Evolutionary conservation across 1,284 basidiomycete genomes (phyloP).

Genomic region (Termitomyces sp.): DNA sequence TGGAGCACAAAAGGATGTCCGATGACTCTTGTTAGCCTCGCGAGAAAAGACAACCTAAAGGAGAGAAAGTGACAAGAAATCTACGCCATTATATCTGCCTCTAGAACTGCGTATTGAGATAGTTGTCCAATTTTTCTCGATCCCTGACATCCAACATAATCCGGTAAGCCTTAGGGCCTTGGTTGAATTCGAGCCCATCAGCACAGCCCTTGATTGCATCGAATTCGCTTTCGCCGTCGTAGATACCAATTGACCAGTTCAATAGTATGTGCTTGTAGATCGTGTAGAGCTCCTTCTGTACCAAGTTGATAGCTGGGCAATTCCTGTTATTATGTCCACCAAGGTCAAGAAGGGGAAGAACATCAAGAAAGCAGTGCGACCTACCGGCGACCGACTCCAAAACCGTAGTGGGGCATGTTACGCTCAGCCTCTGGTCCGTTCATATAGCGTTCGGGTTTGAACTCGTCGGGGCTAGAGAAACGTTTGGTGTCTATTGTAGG

Average conservation of each 20-base stretch:
- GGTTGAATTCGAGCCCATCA: conserved; percentile 14
- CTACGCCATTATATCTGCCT: neutral
- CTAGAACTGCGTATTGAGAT: conserved; percentile 12
- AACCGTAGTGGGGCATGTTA: conserved; percentile 13
- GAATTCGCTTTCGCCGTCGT: conserved; percentile 15
- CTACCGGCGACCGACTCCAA: conserved; percentile 15
- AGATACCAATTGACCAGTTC: conserved; percentile 9
- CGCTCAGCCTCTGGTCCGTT: conserved; percentile 15
- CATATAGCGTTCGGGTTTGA: conserved; percentile 15
- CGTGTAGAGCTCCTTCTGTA: conserved; percentile 14
- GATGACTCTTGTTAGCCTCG: too few relatives aligned
- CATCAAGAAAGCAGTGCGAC: neutral
- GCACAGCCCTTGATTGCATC: conserved; percentile 13
- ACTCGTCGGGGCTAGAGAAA: conserved; percentile 13
- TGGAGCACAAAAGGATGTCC: too few relatives aligned
- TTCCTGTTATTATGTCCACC: conserved; percentile 3
- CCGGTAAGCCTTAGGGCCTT: conserved; percentile 12
- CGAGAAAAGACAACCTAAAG: too few relatives aligned
- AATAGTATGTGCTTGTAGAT: conserved; percentile 14
- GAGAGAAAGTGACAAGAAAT: neutral
- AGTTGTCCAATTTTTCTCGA: conserved; percentile 9
- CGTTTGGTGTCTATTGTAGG: conserved; percentile 8
- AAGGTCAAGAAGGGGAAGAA: neutral
- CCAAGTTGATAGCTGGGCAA: conserved; percentile 15
- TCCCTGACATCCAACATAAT: conserved; percentile 11